Conservation (phyloP, 257 asterid genomes). For the Cinchona pubescens region DNA sequence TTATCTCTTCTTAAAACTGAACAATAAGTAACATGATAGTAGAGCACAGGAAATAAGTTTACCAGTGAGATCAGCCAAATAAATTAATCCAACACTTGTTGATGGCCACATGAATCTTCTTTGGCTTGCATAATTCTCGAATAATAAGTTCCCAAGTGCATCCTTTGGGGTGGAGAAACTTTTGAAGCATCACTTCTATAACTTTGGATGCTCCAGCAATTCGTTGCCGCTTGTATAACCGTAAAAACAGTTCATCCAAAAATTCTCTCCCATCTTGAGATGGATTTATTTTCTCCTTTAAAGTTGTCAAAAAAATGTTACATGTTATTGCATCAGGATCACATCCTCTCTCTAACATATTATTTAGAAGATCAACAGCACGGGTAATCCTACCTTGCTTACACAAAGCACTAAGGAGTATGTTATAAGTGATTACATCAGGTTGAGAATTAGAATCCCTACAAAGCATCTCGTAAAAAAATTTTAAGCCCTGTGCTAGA, state of each 20-base stretch:
- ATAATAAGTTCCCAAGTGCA: conserved; percentile 75
- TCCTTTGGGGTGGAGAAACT: conserved; percentile 54
- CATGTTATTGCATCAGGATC: conserved; percentile 85
- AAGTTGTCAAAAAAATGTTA: conserved; percentile 57
- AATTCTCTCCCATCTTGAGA: conserved; percentile 62
- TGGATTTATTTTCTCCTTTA: conserved; percentile 55
- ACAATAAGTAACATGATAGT: background rate
- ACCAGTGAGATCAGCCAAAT: conserved; percentile 47
- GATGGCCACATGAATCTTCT: conserved; percentile 60
- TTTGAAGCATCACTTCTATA: conserved; percentile 81
- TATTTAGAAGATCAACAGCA: conserved; percentile 66
- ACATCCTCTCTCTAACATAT: conserved; percentile 71
- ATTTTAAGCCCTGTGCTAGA: conserved; percentile 67
- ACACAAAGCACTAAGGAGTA: conserved; percentile 72
- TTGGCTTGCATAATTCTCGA: conserved; percentile 60
- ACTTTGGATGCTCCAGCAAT: conserved; percentile 64
- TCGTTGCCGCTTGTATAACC: conserved; percentile 59
- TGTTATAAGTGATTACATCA: conserved; percentile 72
- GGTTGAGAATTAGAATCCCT: conserved; percentile 53
- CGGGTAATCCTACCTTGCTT: conserved; percentile 52
- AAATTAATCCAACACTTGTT: conserved; percentile 67
- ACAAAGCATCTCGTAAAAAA: conserved; percentile 81
- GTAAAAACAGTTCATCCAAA: conserved; percentile 67
- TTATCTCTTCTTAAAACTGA: background rate
- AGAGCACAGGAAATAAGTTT: conserved; percentile 6